A percentile compares a stretch with the other conserved stretches of the same genome.
These are phyloP conservation scores for Ephemerocybe angulata DNA, from an alignment of 768 basidiomycete genomes.

Conservation along the genomic window DNA sequence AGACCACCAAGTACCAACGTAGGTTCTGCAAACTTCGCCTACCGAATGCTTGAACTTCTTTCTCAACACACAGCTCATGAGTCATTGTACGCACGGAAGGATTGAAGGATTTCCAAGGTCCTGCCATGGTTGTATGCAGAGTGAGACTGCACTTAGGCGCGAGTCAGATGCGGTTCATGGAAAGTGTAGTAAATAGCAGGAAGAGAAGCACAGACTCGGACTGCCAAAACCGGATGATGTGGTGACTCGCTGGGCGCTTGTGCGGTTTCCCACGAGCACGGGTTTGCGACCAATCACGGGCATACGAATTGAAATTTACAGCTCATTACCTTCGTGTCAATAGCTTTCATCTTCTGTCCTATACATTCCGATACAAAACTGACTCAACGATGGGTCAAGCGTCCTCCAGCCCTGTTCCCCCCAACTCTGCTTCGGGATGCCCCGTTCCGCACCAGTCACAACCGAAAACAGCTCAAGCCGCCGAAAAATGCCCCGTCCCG, in stretches of 20 bases:
- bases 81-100: no score
- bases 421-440: slow-evolving; percentile 29
- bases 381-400: slow-evolving; percentile 42
- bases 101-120: no score
- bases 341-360: not conserved
- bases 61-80: no score
- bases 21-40: no score
- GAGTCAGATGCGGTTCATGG: no score
- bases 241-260: not conserved
- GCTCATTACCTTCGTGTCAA: not conserved
- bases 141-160: no score
- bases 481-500: slow-evolving; percentile 42
- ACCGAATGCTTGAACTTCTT: no score
- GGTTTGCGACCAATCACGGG: not conserved
- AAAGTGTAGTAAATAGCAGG: no score
- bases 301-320: not conserved
- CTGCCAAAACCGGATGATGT: no score
- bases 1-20: no score
- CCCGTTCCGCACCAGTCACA: slow-evolving; percentile 33
- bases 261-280: not conserved
- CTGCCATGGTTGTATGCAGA: no score
- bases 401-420: slow-evolving; percentile 32
- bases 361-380: not conserved
- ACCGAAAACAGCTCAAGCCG: slow-evolving; percentile 13
- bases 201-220: no score